These are phyloP conservation scores for Syncephalastrum monosporum DNA, from an alignment of 371 early-diverging fungal genomes.

Conservation along the genomic window DNA sequence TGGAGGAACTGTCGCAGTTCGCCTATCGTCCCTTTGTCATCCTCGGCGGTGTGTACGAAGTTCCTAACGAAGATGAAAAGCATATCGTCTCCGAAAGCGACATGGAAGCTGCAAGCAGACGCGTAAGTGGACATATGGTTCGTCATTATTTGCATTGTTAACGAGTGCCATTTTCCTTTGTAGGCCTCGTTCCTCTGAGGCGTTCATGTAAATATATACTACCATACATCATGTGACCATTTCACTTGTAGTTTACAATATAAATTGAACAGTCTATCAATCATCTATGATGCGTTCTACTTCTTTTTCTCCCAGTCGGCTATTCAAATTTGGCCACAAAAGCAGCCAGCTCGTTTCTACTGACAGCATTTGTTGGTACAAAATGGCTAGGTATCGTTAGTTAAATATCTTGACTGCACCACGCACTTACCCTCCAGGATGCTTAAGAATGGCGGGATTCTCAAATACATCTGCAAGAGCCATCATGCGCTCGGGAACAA, in stretches of 20 bases:
- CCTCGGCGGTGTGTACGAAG: constrained; percentile 59
- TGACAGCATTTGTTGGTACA: constrained; percentile 65
- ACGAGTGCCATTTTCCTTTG: neutral
- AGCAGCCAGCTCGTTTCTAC: constrained; percentile 54
- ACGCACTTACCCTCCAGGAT: constrained; percentile 52
- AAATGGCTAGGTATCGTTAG: constrained; percentile 49
- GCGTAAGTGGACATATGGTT: constrained; percentile 16
- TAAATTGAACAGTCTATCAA: neutral
- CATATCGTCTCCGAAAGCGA: constrained; percentile 37
- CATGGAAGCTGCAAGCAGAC: constrained; percentile 42
- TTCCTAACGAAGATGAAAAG: constrained; percentile 42
- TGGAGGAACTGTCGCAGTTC: constrained; percentile 43
- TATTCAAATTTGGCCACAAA: constrained; percentile 52
- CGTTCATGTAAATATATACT: neutral
- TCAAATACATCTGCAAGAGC: constrained; percentile 40
- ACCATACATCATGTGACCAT: neutral
- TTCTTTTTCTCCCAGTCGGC: neutral
- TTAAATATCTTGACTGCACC: neutral
- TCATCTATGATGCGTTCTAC: neutral
- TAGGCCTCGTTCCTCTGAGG: constrained; percentile 7
- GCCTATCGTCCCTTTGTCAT: constrained; percentile 62
- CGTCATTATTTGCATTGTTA: neutral
- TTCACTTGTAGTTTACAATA: constrained; percentile 1
- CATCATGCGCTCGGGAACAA: constrained; percentile 44
- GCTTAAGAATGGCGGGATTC: constrained; percentile 32